Evolutionary conservation across 148 eudicot species (phyloP).

Genomic region (Simmondsia chinensis): DNA sequence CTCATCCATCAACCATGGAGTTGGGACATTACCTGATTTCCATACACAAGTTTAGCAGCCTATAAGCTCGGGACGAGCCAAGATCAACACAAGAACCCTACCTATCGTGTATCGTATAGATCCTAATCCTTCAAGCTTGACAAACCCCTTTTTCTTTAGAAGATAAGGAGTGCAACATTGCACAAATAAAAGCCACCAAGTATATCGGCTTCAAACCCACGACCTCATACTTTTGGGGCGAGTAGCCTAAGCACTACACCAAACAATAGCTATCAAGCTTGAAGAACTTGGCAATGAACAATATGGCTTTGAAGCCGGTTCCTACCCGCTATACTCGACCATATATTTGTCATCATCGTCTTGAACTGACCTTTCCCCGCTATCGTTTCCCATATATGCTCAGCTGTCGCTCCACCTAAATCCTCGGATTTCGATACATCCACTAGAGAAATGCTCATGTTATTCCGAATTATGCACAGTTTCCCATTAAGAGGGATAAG

Average conservation of each 20-base stretch:
- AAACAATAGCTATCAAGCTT: slow-evolving; percentile 32
- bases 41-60: too few species aligned
- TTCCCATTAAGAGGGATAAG: slow-evolving; percentile 65
- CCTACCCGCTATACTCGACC: slow-evolving; percentile 66
- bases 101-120: too few species aligned
- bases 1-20: too few species aligned
- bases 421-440: slow-evolving; percentile 49
- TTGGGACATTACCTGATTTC: too few species aligned
- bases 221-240: too few species aligned
- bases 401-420: slow-evolving; percentile 18
- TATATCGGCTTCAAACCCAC: too few species aligned
- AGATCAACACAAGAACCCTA: too few species aligned
- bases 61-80: too few species aligned
- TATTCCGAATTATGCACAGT: slow-evolving; percentile 67
- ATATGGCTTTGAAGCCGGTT: slow-evolving; percentile 64
- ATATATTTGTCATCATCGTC: slow-evolving; percentile 54
- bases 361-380: slow-evolving; percentile 67
- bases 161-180: too few species aligned
- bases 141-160: too few species aligned
- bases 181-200: too few species aligned
- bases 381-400: slow-evolving; percentile 71
- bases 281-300: slow-evolving; percentile 87
- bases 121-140: too few species aligned
- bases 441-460: slow-evolving; percentile 80
- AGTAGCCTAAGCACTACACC: background rate